A percentile compares a stretch with the other conserved stretches of the same genome.
These are phyloP conservation scores for Mycena leptocephala DNA, from an alignment of 768 basidiomycete genomes.

Conservation along the genomic window DNA sequence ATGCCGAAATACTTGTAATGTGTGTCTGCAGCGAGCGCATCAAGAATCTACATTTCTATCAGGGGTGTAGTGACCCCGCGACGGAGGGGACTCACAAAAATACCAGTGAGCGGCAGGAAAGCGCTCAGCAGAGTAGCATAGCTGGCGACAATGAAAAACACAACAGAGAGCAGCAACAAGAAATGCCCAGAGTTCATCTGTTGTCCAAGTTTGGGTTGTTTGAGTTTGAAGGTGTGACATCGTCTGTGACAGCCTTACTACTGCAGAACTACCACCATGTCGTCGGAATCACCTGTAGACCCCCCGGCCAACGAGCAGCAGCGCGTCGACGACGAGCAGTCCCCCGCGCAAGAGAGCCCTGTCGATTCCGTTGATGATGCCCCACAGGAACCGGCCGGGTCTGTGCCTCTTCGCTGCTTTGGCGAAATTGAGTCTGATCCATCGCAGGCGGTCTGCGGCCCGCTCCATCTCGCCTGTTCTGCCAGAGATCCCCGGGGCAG, in stretches of 20 bases:
- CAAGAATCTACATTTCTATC: slow-evolving; percentile 68
- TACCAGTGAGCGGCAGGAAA: slow-evolving; percentile 69
- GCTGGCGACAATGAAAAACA: slow-evolving; percentile 72
- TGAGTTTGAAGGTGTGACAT: neutral
- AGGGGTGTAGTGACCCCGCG: neutral
- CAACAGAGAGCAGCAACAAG: slow-evolving; percentile 60
- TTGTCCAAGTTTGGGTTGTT: neutral
- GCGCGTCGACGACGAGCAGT: slow-evolving; percentile 12
- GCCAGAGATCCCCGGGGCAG: slow-evolving; percentile 72
- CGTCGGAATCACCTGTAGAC: slow-evolving; percentile 20
- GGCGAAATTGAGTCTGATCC: slow-evolving; percentile 13
- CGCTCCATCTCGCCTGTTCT: slow-evolving; percentile 46
- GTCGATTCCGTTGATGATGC: slow-evolving; percentile 33
- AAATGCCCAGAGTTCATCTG: slow-evolving; percentile 57
- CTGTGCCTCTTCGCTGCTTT: slow-evolving; percentile 41
- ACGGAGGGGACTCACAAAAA: slow-evolving; percentile 59
- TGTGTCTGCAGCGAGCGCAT: slow-evolving; percentile 76
- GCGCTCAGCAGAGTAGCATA: slow-evolving; percentile 80
- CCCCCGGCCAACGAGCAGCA: neutral
- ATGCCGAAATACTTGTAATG: slow-evolving; percentile 94
- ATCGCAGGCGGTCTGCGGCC: slow-evolving; percentile 37
- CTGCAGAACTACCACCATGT: slow-evolving; percentile 12
- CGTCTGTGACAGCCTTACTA: neutral
- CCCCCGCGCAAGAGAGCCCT: slow-evolving; percentile 2
- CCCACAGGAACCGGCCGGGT: slow-evolving; percentile 50